Percentiles rank a stretch among this genome's conserved stretches.
Evolutionary conservation across 805 yeast genomes (phyloP).

Genomic region (Yarrowia divulgata): DNA sequence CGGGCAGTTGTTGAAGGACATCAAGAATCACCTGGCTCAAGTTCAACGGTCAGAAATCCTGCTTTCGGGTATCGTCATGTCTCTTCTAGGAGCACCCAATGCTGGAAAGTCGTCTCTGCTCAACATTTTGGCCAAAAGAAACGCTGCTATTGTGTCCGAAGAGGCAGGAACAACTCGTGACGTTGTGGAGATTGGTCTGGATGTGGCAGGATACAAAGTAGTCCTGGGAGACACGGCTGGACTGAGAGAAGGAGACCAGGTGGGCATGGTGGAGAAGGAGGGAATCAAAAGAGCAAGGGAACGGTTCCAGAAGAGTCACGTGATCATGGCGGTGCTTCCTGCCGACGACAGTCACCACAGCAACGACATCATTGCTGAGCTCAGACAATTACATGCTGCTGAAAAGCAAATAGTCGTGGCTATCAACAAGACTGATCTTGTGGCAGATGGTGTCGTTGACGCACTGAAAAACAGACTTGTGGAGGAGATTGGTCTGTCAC

Average conservation of each 20-base stretch:
- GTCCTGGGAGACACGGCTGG: conserved; percentile 95
- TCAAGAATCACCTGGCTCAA: conserved; percentile 52
- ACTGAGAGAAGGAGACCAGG: conserved; percentile 54
- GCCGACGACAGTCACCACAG: conserved; percentile 28
- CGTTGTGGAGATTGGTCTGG: conserved; percentile 78
- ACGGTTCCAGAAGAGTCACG: conserved; percentile 66
- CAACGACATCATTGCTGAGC: conserved; percentile 41
- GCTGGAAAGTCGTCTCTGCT: conserved; percentile 93
- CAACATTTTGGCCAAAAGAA: conserved; percentile 76
- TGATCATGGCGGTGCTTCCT: conserved; percentile 66
- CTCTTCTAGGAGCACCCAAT: conserved; percentile 89
- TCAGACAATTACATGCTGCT: conserved; percentile 15
- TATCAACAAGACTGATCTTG: conserved; percentile 50
- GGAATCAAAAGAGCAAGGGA: conserved; percentile 81
- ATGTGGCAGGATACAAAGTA: conserved; percentile 83
- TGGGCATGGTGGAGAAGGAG: conserved; percentile 63
- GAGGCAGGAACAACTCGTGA: conserved; percentile 96
- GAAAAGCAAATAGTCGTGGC: conserved; percentile 47
- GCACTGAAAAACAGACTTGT: not conserved
- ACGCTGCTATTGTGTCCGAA: conserved; percentile 88
- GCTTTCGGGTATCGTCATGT: conserved; percentile 73
- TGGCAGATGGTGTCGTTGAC: not conserved
- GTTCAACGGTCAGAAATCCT: conserved; percentile 57
- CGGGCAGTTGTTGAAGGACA: conserved; percentile 54
- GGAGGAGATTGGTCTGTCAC: conserved; percentile 34